phyloP scores from a whole-genome alignment of 2,329 filamentous ascomycete species.

The Ascosphaera aggregata region DNA sequence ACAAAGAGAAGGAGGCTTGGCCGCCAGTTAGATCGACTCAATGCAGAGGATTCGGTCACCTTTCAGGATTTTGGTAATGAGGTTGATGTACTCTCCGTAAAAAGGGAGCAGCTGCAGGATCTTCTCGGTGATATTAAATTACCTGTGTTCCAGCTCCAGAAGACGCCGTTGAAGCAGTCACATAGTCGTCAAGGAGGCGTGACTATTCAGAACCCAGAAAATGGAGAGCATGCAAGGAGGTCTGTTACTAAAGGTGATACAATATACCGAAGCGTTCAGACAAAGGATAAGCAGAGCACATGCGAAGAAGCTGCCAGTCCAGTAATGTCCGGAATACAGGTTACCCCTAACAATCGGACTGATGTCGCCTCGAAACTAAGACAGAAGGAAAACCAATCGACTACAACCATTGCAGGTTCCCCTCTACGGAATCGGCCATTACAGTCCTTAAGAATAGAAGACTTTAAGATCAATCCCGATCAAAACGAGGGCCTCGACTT shows the following conservation, averaged over 20 bases:
- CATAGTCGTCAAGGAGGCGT: not conserved
- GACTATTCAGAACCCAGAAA: no score
- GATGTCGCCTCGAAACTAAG: not conserved
- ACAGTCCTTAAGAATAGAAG: conserved; percentile 34
- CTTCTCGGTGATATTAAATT: not conserved
- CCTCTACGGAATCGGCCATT: conserved; percentile 21
- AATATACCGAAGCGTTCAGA: no score
- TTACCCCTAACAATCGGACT: no score
- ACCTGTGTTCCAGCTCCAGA: not conserved
- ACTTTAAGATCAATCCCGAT: conserved; percentile 64
- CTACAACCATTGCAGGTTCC: not conserved
- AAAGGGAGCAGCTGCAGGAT: not conserved
- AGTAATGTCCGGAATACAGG: no score
- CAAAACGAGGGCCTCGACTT: conserved; percentile 47
- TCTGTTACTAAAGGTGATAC: no score
- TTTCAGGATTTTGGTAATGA: no score
- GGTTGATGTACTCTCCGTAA: no score
- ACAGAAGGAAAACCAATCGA: not conserved
- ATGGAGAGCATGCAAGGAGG: no score
- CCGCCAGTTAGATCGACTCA: not conserved
- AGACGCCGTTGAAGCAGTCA: not conserved
- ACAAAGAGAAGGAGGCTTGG: not conserved
- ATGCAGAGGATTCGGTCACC: no score
- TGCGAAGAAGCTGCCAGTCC: no score
- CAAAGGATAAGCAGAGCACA: no score